Base-by-base conservation (phyloP, 73 alveolate species). In the Stentor roeselii region DNA sequence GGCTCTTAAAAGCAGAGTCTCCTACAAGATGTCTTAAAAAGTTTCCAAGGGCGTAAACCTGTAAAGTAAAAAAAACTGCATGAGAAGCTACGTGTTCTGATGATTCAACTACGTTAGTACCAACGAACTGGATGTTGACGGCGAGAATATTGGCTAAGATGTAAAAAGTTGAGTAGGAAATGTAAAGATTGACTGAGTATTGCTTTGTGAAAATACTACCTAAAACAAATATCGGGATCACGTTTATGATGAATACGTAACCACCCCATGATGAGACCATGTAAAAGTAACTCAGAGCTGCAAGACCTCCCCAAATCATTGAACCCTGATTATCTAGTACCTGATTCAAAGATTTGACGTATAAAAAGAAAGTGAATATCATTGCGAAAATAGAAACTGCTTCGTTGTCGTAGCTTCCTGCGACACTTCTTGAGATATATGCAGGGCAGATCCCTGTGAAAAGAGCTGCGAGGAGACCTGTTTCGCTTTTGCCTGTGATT, bases 401-500 rank as follows among this genome's bases (percentile, higher is more conserved):
- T 92, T 94, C 98, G 85, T 94, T 90, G 92, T 98, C 99, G 89
- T 98, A 98, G 76, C 99, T 93, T 32, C 99, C 99, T 3, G 99
- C 99, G 2, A 98, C 99, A 27, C 90, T 83, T 89, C 99, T 90
- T n/a, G 99, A 94, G 86, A 98, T 96, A 89, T 96, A 96, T 38
- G 98, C 92, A 30, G 99, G 99, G 3, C 95, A 99, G 60, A 98
- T 96, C 1, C 99, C 96, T 32, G 96, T 94, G 85, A 98, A 95
- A 32, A 98, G 95, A 59, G 99, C 99, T 21, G 99, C 89, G 78
- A 95, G 86, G 35, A 98, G 92, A 21, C 99, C 99, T 3, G 99
- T 96, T 75, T 95, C 99, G 42, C 97, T 87, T 90, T 98, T 95
- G 87, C 98, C 97, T 3, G 99, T 96, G 76, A 95, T 93, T 91